Percentiles rank a stretch among this genome's conserved stretches.
These are phyloP conservation scores for Sclerotinia trifoliorum DNA, from an alignment of 2,329 filamentous ascomycete species.

Conservation along the genomic window DNA sequence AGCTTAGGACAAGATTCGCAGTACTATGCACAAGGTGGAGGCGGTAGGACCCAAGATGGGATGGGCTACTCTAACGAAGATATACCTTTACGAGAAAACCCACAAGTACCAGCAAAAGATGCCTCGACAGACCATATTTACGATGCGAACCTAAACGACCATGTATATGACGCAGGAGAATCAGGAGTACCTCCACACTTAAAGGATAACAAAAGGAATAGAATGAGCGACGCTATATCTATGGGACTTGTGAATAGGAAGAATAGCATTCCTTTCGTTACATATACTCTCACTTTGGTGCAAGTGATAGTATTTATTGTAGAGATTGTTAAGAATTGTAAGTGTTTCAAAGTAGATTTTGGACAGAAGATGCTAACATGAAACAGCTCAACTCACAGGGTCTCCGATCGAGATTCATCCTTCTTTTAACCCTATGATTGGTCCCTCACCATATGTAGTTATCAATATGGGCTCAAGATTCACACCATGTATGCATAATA, in stretches of 20 bases:
- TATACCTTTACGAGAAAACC: conserved; percentile 57
- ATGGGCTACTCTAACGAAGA: conserved; percentile 46
- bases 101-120: conserved; percentile 37
- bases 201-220: conserved; percentile 41
- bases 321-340: conserved; percentile 82
- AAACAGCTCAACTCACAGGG: conserved; percentile 68
- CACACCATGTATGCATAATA: conserved; percentile 90
- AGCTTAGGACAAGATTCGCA: conserved; percentile 53
- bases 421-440: conserved; percentile 94
- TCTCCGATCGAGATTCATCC: conserved; percentile 60
- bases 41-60: conserved; percentile 43
- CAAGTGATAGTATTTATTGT: conserved; percentile 86
- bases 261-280: conserved; percentile 67
- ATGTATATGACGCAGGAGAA: conserved; percentile 59
- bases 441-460: conserved; percentile 82
- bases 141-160: conserved; percentile 49
- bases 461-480: conserved; percentile 98
- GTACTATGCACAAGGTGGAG: conserved; percentile 52
- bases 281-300: conserved; percentile 72
- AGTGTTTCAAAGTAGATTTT: conserved; percentile 37
- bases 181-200: conserved; percentile 30
- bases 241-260: conserved; percentile 45
- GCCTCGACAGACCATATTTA: conserved; percentile 16
- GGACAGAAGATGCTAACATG: conserved; percentile 23
- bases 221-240: conserved; percentile 55